A percentile compares a stretch with the other conserved stretches of the same genome.
Conservation (phyloP, 345 rosid species). For the Laguncularia racemosa region DNA sequence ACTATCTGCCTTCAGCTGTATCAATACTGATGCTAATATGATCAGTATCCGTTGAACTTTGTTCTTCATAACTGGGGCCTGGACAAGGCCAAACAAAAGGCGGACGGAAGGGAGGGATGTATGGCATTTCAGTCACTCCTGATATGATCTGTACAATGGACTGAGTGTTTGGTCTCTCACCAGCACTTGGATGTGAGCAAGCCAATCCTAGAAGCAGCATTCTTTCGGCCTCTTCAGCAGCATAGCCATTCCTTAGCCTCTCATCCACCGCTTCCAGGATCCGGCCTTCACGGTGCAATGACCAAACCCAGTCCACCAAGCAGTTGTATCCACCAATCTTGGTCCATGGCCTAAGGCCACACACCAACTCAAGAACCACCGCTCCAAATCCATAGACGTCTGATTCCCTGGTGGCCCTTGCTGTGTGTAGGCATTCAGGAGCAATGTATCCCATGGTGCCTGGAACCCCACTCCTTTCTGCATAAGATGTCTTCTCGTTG, state of each 20-base stretch:
- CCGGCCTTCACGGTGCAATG: conserved; percentile 27
- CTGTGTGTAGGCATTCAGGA: conserved; percentile 37
- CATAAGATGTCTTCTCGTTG: conserved; percentile 31
- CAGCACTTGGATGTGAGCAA: conserved; percentile 33
- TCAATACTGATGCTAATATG: background rate
- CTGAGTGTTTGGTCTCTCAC: conserved; percentile 24
- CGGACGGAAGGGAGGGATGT: conserved; percentile 33
- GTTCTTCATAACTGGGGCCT: background rate
- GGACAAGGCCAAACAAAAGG: conserved; percentile 29
- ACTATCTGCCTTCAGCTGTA: too few relatives aligned
- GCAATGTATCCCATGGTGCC: conserved; percentile 41
- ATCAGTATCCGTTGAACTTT: background rate
- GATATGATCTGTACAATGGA: conserved; percentile 25
- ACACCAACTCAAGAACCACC: conserved; percentile 36
- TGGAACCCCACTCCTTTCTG: conserved; percentile 25
- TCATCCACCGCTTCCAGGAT: conserved; percentile 30
- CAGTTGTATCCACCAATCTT: too few relatives aligned
- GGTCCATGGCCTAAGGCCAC: too few relatives aligned
- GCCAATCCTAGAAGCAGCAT: conserved; percentile 34
- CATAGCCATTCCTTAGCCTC: conserved; percentile 14
- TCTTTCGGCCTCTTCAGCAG: conserved; percentile 23
- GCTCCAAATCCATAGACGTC: conserved; percentile 42
- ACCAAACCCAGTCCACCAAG: conserved; percentile 42
- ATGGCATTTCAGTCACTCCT: conserved; percentile 25
- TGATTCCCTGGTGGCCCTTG: conserved; percentile 34